Conservation (phyloP, 1,284 basidiomycete genomes). For the Rhodotorula sp. region DNA sequence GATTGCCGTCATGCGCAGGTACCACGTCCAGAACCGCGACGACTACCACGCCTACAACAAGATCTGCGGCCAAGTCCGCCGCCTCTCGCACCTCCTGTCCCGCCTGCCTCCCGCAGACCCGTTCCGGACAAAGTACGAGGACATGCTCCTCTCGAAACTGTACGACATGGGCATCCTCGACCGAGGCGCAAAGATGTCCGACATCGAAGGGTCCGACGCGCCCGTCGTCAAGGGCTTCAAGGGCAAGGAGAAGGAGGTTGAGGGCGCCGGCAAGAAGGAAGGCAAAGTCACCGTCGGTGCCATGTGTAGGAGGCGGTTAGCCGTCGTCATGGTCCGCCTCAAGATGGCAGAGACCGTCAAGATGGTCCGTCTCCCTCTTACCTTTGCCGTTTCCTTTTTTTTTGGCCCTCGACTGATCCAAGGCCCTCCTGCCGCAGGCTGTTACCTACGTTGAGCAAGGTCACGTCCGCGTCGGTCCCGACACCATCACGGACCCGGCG, state of each 20-base stretch:
- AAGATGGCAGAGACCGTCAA: conserved; percentile 97
- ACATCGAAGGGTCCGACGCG: conserved; percentile 61
- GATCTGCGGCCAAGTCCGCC: conserved; percentile 81
- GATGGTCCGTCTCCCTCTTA: conserved; percentile 61
- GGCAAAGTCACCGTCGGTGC: conserved; percentile 77
- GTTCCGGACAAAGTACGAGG: conserved; percentile 80
- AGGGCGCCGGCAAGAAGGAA: conserved; percentile 36
- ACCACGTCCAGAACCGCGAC: conserved; percentile 90
- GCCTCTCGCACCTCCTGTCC: conserved; percentile 81
- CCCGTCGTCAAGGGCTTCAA: conserved; percentile 42
- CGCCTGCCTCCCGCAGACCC: conserved; percentile 87
- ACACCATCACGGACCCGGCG: conserved; percentile 93
- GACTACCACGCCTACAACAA: conserved; percentile 99
- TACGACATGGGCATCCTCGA: conserved; percentile 96
- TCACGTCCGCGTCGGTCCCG: conserved; percentile 93
- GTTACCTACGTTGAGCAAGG: conserved; percentile 98
- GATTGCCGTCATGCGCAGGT: conserved; percentile 90
- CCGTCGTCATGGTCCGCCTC: conserved; percentile 85
- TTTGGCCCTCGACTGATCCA: conserved; percentile 7
- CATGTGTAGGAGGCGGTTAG: conserved; percentile 85
- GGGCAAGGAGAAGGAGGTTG: conserved; percentile 61
- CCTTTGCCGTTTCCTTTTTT: neutral
- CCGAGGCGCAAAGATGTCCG: conserved; percentile 76
- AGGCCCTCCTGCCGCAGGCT: conserved; percentile 59
- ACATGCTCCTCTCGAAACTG: conserved; percentile 82